Base-by-base conservation (phyloP, 345 rosid species). In the Murraya koenigii region DNA sequence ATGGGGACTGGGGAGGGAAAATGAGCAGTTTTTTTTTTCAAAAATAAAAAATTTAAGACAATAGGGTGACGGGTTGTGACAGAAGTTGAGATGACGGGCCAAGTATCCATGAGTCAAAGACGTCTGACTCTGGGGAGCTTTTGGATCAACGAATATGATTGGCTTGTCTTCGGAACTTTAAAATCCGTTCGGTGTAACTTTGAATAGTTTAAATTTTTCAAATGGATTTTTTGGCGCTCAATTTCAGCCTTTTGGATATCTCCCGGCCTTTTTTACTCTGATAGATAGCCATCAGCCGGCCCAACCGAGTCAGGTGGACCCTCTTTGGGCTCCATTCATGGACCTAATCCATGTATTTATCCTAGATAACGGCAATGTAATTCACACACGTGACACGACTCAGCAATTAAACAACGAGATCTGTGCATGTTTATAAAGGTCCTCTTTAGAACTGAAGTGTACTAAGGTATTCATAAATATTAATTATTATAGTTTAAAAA, bases 1-100 rank as follows among this genome's bases (percentile, higher is more conserved):
- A 1, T 11, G 52, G 58, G 64, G 64, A 30, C 33, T 30, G 66
- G 60, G 39, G 79, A n/a, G 81, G 47, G 64, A 71, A 64, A 59
- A 19, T 6, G 30, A 60, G 61, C 56, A 30, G 68, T 61, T 23
- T 20, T 4, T 5, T 26, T 39, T 59, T 28, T 5, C 2, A 44
- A 44, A 44, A 44, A 44, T 3, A 44, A 41, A 71, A 74, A 7
- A 5, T 49, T 19, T 17, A 20, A 9, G 22, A 20, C 1, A 28
- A 25, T 9, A 73, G 38, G 44, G 39, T 60, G 49, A 39, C 68
- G 10, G 25, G 0, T 14, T 74, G 67, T 74, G 38, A 74, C 5
- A 9, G 8, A 39, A 19, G 2, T 19, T 39, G 13, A 60, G 33
- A 60, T 19, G 68, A 60, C 76, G 33, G 58, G 35, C 35, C 17